Evolutionary conservation across 1,284 basidiomycete species (phyloP), one percentile per base, ranked within the genome.

Genomic region (Papiliotrema terrestris): DNA sequence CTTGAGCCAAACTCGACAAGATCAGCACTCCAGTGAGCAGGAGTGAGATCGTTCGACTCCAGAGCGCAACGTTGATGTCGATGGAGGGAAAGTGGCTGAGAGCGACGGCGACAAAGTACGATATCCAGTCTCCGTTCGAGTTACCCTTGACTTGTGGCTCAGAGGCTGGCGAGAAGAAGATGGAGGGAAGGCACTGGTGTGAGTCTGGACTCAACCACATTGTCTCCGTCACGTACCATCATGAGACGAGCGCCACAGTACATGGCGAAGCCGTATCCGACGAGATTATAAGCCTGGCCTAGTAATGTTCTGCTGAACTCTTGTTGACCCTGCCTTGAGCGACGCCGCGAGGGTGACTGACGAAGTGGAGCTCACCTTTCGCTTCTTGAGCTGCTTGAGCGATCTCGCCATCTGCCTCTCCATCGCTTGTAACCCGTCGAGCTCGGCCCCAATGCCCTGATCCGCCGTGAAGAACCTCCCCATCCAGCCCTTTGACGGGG

Each of bases 91-190:
- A 57, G 8, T 73, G 68, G 36, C 66, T 67, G 20, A 78, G 55
- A 0, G 65, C 71, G 9, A 71, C 58, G 9, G 74, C 76, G 44
- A 78, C 62, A 29, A 74, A 60, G 59, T 75, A 76, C 11, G 72
- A 75, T 32, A 78, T 76, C 76, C 76, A 78, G 58, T 78, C 76
- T 26, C 74, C 74, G 54, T 75, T 73, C 25, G 70, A 67, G 49
- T 72, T 74, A 14, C 71, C 73, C 50, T 67, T 67, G 42, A 52
- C 62, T 39, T 63, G 57, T 20, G 58, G 29, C 8, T 63, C 50
- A 25, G 52, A 48, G 6, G 60, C 39, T 14, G 62, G 61, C 14
- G 69, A 54, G 45, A 68, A 66, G 49, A 77, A 68, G 46, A 77
- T 48, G 2, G 73, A 74, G 0, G 69, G 64, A 13, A 73, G 61